Percentiles rank a stretch among this genome's conserved stretches.
Conservation (phyloP, 192 early-diverging fungal species). For the Backusella tarrabulga region DNA sequence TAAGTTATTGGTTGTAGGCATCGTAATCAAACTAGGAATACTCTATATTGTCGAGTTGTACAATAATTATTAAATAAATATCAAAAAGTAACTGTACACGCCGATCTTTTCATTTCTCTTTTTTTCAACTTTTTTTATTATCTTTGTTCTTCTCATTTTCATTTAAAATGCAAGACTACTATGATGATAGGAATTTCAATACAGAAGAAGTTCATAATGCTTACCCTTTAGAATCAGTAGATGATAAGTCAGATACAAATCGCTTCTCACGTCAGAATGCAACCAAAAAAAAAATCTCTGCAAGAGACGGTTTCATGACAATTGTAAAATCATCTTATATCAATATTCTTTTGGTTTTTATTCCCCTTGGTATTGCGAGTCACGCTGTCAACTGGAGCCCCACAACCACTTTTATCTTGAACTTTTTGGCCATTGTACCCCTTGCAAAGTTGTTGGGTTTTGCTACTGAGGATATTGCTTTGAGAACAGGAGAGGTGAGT, state of each 20-base stretch:
- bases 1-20: too few relatives aligned
- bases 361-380: constrained; percentile 79
- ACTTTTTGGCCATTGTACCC: constrained; percentile 87
- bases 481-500: constrained; percentile 60
- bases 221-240: background rate
- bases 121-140: background rate
- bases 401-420: constrained; percentile 70
- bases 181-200: background rate
- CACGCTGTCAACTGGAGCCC: constrained; percentile 57
- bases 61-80: background rate
- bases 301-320: constrained; percentile 4
- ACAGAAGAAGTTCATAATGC: background rate
- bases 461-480: constrained; percentile 81
- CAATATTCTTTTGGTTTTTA: constrained; percentile 72
- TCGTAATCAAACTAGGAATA: background rate
- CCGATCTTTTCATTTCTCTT: background rate
- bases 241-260: background rate
- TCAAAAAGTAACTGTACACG: background rate
- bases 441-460: constrained; percentile 87
- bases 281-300: background rate
- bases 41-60: background rate
- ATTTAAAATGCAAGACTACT: background rate
- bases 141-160: background rate
- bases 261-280: background rate
- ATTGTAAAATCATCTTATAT: constrained; percentile 51